phyloP scores from a whole-genome alignment of 371 early-diverging fungal genomes.

The Mucor circinelloides region DNA sequence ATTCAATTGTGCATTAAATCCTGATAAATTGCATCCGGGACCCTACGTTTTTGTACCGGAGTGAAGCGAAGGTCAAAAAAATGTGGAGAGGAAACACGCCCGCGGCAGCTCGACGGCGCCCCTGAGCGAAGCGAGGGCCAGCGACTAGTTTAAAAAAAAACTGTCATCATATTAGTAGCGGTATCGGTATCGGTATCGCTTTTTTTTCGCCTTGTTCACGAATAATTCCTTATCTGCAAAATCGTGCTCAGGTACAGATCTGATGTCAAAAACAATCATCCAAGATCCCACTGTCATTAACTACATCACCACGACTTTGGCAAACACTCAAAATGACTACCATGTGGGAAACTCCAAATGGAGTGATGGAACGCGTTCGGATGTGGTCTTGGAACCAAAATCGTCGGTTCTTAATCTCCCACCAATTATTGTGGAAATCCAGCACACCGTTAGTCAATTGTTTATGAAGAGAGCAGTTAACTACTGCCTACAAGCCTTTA shows the following conservation, averaged over 20 bases:
- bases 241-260: conserved; percentile 2
- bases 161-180: too few relatives aligned
- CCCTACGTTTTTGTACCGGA: too few relatives aligned
- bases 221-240: background rate
- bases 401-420: conserved; percentile 4
- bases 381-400: conserved; percentile 14
- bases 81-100: too few relatives aligned
- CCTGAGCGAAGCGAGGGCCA: too few relatives aligned
- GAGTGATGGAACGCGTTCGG: conserved; percentile 12
- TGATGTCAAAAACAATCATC: conserved; percentile 9
- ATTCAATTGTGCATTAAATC: too few relatives aligned
- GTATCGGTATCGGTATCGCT: background rate
- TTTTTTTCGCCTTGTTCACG: background rate
- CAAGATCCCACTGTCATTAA: conserved; percentile 14
- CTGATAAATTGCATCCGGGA: too few relatives aligned
- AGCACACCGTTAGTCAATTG: conserved; percentile 4
- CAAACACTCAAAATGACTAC: conserved; percentile 9
- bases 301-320: conserved; percentile 1
- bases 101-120: too few relatives aligned
- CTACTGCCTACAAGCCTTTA: conserved; percentile 17
- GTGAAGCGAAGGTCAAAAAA: too few relatives aligned
- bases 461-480: conserved; percentile 15
- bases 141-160: too few relatives aligned
- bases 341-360: conserved; percentile 8
- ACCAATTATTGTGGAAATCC: conserved; percentile 13